Evolutionary conservation across 495 filamentous ascomycete species (phyloP), one percentile per base, ranked within the genome.

Genomic region (Delitschia confertaspora): DNA sequence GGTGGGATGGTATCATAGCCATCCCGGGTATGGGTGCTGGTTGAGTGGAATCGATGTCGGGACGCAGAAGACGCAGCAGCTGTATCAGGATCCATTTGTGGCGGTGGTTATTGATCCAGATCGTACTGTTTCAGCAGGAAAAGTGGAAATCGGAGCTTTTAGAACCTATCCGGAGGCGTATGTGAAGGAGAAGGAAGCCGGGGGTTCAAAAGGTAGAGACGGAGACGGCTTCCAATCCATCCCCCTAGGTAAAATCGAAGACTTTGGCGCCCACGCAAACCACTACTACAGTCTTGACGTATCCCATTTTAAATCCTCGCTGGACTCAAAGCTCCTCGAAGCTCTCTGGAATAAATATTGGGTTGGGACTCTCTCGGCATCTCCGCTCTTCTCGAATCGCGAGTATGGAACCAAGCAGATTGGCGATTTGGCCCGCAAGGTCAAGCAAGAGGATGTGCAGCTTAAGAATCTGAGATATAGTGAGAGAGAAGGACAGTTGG

Each of bases 321-420:
- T 99, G 22, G 93, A 99, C 60, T 71, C 76, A 1, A 78, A 84
- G 48, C 69, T 96, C 21, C 69, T 99, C 4, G 86, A 88, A 50
- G 72, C 85, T 31, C 71, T 99, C 38, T 99, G 93, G 93, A 95
- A 94, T 64, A 99, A 99, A 61, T 99, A 99, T 67, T 99, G 93
- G 93, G 89, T 96, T 18, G 80, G 87, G 45, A 99, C 93, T 18
- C 75, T 99, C n/a, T 88, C 85, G n/a, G 85, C 94, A 59, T 88
- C 76, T 52, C 89, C 93, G 32, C 73, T 96, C 7, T 81, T 94
- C 50, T 84, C 86, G 31, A 95, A 95, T 54, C 82, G 89, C 49
- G 91, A 95, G 48, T 99, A 86, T 60, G 79, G 79, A 38, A 93
- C 79, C 53, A 89, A 87, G 61, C 89, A 95, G 64, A 94, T 99